A percentile compares a stretch with the other conserved stretches of the same genome.
Evolutionary conservation across 2,329 filamentous ascomycete species (phyloP).

Genomic region (Colletotrichum ledebouriae): DNA sequence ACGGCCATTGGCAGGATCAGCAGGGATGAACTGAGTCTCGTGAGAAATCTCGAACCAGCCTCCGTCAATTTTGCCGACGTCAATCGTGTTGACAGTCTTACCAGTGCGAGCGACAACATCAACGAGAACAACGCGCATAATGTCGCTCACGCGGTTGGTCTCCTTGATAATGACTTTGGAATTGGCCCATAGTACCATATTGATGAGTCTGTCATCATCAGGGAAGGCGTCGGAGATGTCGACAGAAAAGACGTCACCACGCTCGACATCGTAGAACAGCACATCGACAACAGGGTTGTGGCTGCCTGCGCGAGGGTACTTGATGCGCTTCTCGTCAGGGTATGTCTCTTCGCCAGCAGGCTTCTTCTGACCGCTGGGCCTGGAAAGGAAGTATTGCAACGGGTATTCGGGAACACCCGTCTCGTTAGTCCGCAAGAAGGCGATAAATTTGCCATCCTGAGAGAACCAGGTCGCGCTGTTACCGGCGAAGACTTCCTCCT

Average conservation of each 20-base stretch:
- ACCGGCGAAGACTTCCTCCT: slow-evolving; percentile 81
- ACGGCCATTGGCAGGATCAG: slow-evolving; percentile 81
- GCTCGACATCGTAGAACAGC: slow-evolving; percentile 87
- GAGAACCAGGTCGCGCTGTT: slow-evolving; percentile 91
- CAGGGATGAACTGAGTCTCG: slow-evolving; percentile 86
- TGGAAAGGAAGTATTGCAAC: slow-evolving; percentile 91
- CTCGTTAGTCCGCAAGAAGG: slow-evolving; percentile 90
- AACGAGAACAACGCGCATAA: slow-evolving; percentile 88
- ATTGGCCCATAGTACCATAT: slow-evolving; percentile 92
- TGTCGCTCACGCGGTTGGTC: slow-evolving; percentile 93
- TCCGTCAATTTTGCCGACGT: slow-evolving; percentile 88
- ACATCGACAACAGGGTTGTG: slow-evolving; percentile 93
- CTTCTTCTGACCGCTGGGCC: slow-evolving; percentile 81
- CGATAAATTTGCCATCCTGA: slow-evolving; percentile 82
- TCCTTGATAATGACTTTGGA: slow-evolving; percentile 88
- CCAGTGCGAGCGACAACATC: slow-evolving; percentile 81
- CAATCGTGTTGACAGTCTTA: slow-evolving; percentile 81
- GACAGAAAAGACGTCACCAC: slow-evolving; percentile 83
- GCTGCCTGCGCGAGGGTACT: slow-evolving; percentile 95
- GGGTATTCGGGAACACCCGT: slow-evolving; percentile 91
- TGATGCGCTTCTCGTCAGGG: slow-evolving; percentile 91
- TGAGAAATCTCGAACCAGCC: slow-evolving; percentile 98
- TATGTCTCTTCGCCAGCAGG: slow-evolving; percentile 84
- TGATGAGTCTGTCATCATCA: slow-evolving; percentile 89
- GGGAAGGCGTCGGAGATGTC: slow-evolving; percentile 82